Base-by-base conservation (phyloP, 345 rosid genomes). In the Eucalyptus viminalis region DNA sequence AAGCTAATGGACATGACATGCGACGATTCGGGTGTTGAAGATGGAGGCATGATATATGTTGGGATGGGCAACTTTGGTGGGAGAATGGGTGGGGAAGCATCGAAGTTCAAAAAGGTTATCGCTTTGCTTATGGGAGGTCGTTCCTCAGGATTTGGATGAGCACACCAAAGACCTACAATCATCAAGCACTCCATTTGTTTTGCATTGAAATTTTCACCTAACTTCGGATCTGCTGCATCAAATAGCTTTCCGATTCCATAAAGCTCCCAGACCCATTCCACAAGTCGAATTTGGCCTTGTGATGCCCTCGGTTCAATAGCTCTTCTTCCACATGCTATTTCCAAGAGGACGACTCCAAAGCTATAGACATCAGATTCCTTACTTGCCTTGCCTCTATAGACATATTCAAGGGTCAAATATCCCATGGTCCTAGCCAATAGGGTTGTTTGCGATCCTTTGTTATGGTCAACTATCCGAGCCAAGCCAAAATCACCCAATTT, bases 401-500 rank as follows among this genome's bases (percentile, higher is more conserved):
- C 37, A 69, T 44, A 69, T 34, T 69, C 22, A 31, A 7, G 80
- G 6, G 80, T 44, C 90, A 29, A 85, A 89, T 19, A 89, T 80
- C 44, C 80, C 80, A 69, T 31, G 43, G 44, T 69, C 80, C 80
- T 44, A 31, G 80, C 80, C 58, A 90, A 43, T 7, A 87, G 76
- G 43, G 91, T 91, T 43, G 93, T 87, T 45, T 87, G 89, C 25
- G 91, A 88, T n/a, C 88, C 90, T 27, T 87, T 76, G 27, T 88
- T 90, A 44, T 89, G 93, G 58, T 93, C 91, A 2, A 92, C 92
- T 19, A 92, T 88, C 86, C 91, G 88, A 11, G 93, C 94, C 14
- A 91, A 65, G 65, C 93, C 93, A 31, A 93, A 92, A 76, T 93
- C 94, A 2, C 93, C 93, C 4, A 92, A 91, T 88, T 92, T 92